Evolutionary conservation across 352 stramenopile species (phyloP).

Genomic region (Labyrinthula sp.): DNA sequence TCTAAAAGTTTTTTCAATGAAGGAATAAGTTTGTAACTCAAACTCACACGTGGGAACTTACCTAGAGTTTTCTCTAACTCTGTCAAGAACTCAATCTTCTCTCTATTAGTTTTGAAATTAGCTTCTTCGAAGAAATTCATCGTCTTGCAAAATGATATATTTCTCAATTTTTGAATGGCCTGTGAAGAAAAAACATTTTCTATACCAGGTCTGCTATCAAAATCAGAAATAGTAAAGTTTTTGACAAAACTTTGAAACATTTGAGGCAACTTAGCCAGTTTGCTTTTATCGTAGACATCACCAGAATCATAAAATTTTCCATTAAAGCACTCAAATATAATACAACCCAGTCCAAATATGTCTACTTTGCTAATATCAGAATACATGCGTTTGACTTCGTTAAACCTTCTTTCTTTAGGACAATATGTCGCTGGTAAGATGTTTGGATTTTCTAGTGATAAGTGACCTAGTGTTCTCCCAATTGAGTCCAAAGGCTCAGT

Average conservation of each 20-base stretch:
- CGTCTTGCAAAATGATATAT: constrained; percentile 42
- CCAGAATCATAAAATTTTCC: constrained; percentile 40
- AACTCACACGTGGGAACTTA: constrained; percentile 46
- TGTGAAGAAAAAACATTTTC: constrained; percentile 60
- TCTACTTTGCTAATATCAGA: constrained; percentile 45
- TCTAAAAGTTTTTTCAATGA: constrained; percentile 54
- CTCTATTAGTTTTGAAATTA: constrained; percentile 64
- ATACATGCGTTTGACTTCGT: no score
- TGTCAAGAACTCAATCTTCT: constrained; percentile 79
- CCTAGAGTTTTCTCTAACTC: constrained; percentile 52
- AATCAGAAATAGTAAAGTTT: constrained; percentile 39
- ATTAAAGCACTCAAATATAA: constrained; percentile 53
- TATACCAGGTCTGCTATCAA: constrained; percentile 48
- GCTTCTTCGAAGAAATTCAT: constrained; percentile 77
- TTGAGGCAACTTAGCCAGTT: constrained; percentile 34
- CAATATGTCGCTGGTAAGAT: constrained; percentile 39
- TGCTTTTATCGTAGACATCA: constrained; percentile 22
- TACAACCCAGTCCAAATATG: constrained; percentile 47
- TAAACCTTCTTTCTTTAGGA: constrained; percentile 52
- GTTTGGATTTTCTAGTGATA: constrained; percentile 47
- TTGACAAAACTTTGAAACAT: constrained; percentile 41
- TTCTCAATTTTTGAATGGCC: constrained; percentile 70
- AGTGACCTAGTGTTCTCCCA: constrained; percentile 54
- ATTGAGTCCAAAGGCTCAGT: no score
- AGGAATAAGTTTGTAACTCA: constrained; percentile 58